Evolutionary conservation across 176 grass and related monocot genomes (phyloP).

Genomic region (Typha latifolia): DNA sequence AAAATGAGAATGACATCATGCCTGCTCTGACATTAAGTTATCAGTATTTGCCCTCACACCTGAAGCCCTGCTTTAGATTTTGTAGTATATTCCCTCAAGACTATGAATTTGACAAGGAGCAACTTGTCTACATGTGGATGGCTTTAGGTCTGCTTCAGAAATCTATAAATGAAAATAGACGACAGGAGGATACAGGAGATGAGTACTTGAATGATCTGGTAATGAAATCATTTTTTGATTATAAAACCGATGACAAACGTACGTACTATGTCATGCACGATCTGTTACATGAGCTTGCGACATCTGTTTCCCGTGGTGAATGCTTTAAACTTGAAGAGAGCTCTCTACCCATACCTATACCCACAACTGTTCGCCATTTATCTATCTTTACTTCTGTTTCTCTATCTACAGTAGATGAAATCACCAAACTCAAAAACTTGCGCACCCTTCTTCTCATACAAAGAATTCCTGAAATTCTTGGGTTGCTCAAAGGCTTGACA

Average conservation of each 20-base stretch:
- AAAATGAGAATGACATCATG: slow-evolving; percentile 12
- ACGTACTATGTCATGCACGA: slow-evolving; percentile 16
- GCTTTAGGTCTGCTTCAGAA: background rate
- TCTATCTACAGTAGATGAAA: background rate
- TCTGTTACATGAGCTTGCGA: slow-evolving; percentile 6
- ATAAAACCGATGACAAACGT: background rate
- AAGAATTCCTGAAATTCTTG: background rate
- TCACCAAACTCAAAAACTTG: background rate
- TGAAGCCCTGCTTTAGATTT: slow-evolving; percentile 19
- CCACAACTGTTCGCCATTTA: slow-evolving; percentile 12
- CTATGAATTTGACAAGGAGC: slow-evolving; percentile 6
- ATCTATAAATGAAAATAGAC: background rate
- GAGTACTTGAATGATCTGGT: slow-evolving; percentile 12
- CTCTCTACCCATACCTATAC: background rate
- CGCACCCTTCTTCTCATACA: background rate
- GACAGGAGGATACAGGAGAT: slow-evolving; percentile 6
- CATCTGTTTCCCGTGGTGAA: slow-evolving; percentile 14
- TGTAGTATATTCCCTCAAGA: slow-evolving; percentile 23
- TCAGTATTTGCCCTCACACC: slow-evolving; percentile 4
- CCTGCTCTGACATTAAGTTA: slow-evolving; percentile 22
- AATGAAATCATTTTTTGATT: slow-evolving; percentile 8
- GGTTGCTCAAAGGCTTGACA: slow-evolving; percentile 8
- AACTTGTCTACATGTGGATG: slow-evolving; percentile 18
- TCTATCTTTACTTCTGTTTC: background rate
- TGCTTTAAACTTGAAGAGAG: background rate